phyloP scores from a whole-genome alignment of 2,329 filamentous ascomycete species.

The Penicillium sp. region DNA sequence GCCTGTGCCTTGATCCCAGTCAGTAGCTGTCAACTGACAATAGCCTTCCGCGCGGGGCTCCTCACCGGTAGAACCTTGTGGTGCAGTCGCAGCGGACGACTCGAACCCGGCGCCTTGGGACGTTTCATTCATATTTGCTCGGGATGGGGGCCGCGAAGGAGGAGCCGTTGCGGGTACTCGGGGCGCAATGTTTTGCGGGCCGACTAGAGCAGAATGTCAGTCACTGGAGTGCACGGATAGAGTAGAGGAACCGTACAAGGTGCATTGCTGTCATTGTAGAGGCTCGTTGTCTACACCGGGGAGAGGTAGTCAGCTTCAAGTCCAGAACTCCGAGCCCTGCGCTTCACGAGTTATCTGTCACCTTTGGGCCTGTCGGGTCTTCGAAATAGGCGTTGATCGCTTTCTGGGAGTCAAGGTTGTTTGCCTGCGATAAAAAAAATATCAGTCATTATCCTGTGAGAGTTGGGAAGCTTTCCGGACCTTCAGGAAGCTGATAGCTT shows the following conservation, averaged over 20 bases:
- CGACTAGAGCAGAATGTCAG: constrained; percentile 27
- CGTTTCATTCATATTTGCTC: constrained; percentile 35
- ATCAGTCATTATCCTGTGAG: constrained; percentile 11
- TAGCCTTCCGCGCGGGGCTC: neutral
- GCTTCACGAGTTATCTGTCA: constrained; percentile 13
- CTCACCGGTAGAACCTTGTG: constrained; percentile 33
- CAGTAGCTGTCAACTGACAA: constrained; percentile 11
- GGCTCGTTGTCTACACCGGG: constrained; percentile 16
- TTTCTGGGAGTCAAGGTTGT: constrained; percentile 45
- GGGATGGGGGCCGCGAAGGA: constrained; percentile 49
- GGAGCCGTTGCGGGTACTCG: constrained; percentile 37
- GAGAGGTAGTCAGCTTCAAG: constrained; percentile 7
- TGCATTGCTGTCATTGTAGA: constrained; percentile 26
- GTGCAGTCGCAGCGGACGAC: constrained; percentile 24
- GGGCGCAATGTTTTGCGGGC: constrained; percentile 36
- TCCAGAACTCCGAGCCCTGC: neutral
- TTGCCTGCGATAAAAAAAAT: constrained; percentile 33
- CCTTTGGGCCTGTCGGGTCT: constrained; percentile 40
- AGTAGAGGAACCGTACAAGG: constrained; percentile 23
- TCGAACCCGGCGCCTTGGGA: constrained; percentile 21
- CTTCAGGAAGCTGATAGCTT: constrained; percentile 43
- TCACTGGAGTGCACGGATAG: neutral
- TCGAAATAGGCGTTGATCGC: constrained; percentile 51
- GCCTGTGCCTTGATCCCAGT: constrained; percentile 16
- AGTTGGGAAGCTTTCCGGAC: constrained; percentile 21